These are phyloP conservation scores for Ustilaginoidea virens DNA, from an alignment of 2,329 filamentous ascomycete genomes.

Conservation along the genomic window DNA sequence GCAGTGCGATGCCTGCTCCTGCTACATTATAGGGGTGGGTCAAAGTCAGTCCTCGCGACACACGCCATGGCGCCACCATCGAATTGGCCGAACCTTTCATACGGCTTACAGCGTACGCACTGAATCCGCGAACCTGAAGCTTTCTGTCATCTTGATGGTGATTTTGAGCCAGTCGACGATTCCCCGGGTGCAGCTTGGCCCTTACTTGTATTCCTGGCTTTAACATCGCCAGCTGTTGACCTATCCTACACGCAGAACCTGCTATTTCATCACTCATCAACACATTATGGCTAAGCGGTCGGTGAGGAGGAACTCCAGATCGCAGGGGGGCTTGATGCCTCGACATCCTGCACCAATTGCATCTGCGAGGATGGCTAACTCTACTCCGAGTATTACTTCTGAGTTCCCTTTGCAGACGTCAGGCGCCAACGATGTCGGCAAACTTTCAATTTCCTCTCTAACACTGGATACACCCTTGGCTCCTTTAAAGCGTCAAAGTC, in stretches of 20 bases:
- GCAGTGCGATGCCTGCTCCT: conserved; percentile 16
- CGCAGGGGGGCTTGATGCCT: conserved; percentile 13
- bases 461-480: conserved; percentile 23
- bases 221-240: too few species aligned
- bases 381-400: too few species aligned
- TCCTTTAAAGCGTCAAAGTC: conserved; percentile 16
- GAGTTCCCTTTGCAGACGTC: neutral
- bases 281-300: conserved; percentile 12
- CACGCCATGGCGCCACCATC: conserved; percentile 44
- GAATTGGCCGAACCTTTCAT: too few species aligned
- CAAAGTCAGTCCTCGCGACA: conserved; percentile 19
- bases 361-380: conserved; percentile 16
- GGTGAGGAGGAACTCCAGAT: conserved; percentile 6
- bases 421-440: conserved; percentile 19
- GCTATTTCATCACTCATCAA: too few species aligned
- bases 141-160: too few species aligned
- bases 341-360: conserved; percentile 11
- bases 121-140: too few species aligned
- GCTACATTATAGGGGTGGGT: too few species aligned
- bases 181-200: too few species aligned
- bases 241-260: too few species aligned
- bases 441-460: conserved; percentile 26
- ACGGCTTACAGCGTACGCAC: too few species aligned
- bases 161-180: too few species aligned
- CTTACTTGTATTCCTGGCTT: too few species aligned